Conservation (phyloP, 2,329 filamentous ascomycete species). For the Epichloe aotearoae region DNA sequence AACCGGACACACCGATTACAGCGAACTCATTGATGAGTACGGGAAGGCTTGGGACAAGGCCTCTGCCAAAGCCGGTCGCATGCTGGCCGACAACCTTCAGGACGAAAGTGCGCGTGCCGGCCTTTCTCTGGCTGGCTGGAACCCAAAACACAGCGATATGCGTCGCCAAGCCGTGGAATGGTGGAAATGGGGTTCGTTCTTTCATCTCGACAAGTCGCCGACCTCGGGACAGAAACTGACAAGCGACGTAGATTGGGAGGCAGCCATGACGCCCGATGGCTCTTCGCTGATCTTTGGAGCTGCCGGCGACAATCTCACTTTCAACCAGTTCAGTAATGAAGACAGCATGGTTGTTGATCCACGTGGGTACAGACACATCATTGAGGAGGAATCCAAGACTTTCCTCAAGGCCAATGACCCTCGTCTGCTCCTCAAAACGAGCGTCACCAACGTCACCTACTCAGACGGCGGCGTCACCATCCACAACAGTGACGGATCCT, state of each 20-base stretch:
- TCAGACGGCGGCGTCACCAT: slow-evolving; percentile 38
- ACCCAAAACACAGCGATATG: slow-evolving; percentile 38
- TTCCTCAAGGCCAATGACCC: slow-evolving; percentile 43
- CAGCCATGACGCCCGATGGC: slow-evolving; percentile 40
- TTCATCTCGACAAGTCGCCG: too few relatives aligned
- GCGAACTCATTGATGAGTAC: slow-evolving; percentile 34
- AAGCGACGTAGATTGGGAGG: slow-evolving; percentile 37
- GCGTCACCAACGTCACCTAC: slow-evolving; percentile 42
- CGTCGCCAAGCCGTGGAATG: slow-evolving; percentile 48
- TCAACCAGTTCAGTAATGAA: slow-evolving; percentile 46
- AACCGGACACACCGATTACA: slow-evolving; percentile 38
- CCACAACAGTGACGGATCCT: slow-evolving; percentile 37
- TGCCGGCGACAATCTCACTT: slow-evolving; percentile 46
- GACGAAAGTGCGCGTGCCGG: slow-evolving; percentile 48
- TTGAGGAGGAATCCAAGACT: slow-evolving; percentile 41
- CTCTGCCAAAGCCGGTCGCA: slow-evolving; percentile 39
- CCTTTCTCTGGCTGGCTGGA: slow-evolving; percentile 48
- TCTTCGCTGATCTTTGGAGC: slow-evolving; percentile 41
- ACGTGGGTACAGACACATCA: slow-evolving; percentile 46
- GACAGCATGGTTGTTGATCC: slow-evolving; percentile 50
- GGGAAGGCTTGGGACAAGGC: slow-evolving; percentile 31
- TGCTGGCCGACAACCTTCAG: slow-evolving; percentile 46
- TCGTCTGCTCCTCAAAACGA: slow-evolving; percentile 44
- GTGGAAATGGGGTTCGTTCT: slow-evolving; percentile 26
- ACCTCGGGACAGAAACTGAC: background rate